Evolutionary conservation across 2,329 filamentous ascomycete species (phyloP), one percentile per base, ranked within the genome.

Genomic region (Diaporthe batatas): DNA sequence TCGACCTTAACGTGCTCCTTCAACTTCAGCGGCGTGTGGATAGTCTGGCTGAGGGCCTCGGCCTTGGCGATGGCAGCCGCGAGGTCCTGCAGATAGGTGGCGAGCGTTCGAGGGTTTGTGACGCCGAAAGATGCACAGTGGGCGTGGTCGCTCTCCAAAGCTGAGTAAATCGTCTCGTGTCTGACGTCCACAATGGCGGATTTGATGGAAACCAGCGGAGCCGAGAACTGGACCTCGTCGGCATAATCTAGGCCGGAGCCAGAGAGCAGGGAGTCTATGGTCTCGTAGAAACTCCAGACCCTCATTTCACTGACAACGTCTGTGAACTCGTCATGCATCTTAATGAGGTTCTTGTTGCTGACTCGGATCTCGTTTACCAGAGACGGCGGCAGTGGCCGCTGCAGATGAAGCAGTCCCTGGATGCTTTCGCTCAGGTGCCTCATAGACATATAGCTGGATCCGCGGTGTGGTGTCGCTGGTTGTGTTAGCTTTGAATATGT

Each of bases 231-330:
- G 3, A 90, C 83, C 70, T 87, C 86, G 5, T 81, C 80, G 0
- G 79, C 78, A 4, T 81, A 78, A 0, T 79, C 77, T 6, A 79
- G 77, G 0, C 82, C 83, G 2, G 81, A 77, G 0, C 86, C 86
- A 0, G 87, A 87, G 6, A 91, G 81, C 0, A 86, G 84, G 0
- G 89, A 91, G 77, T 91, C 90, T 10, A 89, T 85, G 0, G 89
- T 91, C 76, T 91, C 90, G 73, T 91, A 89, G 53, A 91, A 88
- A 0, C 89, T 90, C 89, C 90, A 91, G 16, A 91, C 83, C 8
- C 86, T 86, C 67, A 91, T 82, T 71, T 91, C 90, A 47, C 87
- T 86, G 0, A 89, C 86, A 6, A 90, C 84, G 4, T 87, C 83
- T 62, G 85, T 85, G 77, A 91, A 92, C 54, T 85, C 83, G 3